phyloP scores from a whole-genome alignment of 305 asterid species.

The Plantago coronopus region DNA sequence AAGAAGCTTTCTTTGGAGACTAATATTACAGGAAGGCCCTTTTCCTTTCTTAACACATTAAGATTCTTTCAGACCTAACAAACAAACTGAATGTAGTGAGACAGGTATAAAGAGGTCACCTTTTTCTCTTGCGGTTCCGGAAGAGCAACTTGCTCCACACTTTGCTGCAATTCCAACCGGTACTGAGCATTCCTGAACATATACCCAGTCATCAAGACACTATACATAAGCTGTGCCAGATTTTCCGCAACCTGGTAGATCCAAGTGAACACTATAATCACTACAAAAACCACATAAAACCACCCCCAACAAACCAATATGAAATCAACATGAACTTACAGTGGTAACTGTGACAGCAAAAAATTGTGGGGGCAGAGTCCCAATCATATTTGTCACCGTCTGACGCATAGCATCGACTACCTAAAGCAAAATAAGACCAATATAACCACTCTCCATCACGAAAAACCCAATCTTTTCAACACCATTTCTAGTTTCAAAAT shows the following conservation, averaged over 20 bases:
- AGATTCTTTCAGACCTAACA: slow-evolving; percentile 9
- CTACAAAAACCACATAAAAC: slow-evolving; percentile 15
- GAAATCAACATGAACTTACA: slow-evolving; percentile 36
- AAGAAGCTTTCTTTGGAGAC: slow-evolving; percentile 7
- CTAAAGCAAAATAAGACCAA: slow-evolving; percentile 30
- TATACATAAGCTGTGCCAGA: slow-evolving; percentile 94
- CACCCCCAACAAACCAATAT: background rate
- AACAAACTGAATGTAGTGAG: slow-evolving; percentile 9
- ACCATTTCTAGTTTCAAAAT: background rate
- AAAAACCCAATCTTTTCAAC: background rate
- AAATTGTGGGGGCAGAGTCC: slow-evolving; percentile 91
- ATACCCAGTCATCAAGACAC: slow-evolving; percentile 97
- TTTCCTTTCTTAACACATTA: slow-evolving; percentile 2
- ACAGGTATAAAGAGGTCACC: slow-evolving; percentile 34
- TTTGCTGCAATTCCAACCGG: slow-evolving; percentile 88
- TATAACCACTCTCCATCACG: background rate
- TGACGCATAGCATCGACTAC: slow-evolving; percentile 99
- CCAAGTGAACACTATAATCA: slow-evolving; percentile 21
- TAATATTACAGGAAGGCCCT: slow-evolving; percentile 6
- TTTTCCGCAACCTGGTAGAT: slow-evolving; percentile 72
- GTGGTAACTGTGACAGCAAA: slow-evolving; percentile 85
- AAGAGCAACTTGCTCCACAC: slow-evolving; percentile 90
- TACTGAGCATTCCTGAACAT: slow-evolving; percentile 91
- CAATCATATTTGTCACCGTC: slow-evolving; percentile 93
- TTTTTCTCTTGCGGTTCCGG: slow-evolving; percentile 68